Base-by-base conservation (phyloP, 1,284 basidiomycete genomes). In the Naganishia liquefaciens region DNA sequence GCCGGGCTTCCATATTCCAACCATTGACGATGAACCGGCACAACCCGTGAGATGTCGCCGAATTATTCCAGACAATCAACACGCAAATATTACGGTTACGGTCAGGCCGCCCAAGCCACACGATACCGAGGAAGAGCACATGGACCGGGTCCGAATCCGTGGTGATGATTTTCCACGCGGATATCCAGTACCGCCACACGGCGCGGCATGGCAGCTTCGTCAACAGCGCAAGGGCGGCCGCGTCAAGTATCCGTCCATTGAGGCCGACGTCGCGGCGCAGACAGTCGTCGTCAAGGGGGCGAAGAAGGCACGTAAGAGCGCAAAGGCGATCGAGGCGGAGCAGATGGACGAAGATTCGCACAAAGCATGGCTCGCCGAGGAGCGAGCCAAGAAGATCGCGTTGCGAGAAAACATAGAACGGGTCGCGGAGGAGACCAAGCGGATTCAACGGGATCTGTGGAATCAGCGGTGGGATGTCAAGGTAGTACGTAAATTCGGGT, bases 1-100 rank as follows among this genome's bases (percentile, higher is more conserved):
- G 73, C 92, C 92, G 15, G 90, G 92, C 9, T 97, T 97, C 81
- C 87, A 84, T 75, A 89, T 88, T 51, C 85, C 83, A 53, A 67
- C 73, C n/a, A 67, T 66, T 13, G 68, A 69, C 25, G 71, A 75
- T 33, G 69, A 77, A 4, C 69, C 71, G 33, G 57, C 71, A 6
- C 74, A 74, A 2, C 68, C 70, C 3, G 74, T 80, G 25, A 69
- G 67, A 33, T 80, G 79, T 68, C 69, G 77, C 30, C 73, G 75
- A 61, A 72, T 80, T 3, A 62, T 79, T 13, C 15, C 75, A 74
- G 28, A 74, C 72, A 58, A 69, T 65, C 46, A 40, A 13, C 23
- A 62, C 30, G 33, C 10, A 7, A 25, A 43, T 9, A 27, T 27
- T 27, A 42, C 28, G 25, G 21, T 37, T 5, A 2, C 11, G 23